A percentile compares a stretch with the other conserved stretches of the same genome.
These are phyloP conservation scores for Phytophthora colocasiae DNA, from an alignment of 352 stramenopile species.

Conservation along the genomic window DNA sequence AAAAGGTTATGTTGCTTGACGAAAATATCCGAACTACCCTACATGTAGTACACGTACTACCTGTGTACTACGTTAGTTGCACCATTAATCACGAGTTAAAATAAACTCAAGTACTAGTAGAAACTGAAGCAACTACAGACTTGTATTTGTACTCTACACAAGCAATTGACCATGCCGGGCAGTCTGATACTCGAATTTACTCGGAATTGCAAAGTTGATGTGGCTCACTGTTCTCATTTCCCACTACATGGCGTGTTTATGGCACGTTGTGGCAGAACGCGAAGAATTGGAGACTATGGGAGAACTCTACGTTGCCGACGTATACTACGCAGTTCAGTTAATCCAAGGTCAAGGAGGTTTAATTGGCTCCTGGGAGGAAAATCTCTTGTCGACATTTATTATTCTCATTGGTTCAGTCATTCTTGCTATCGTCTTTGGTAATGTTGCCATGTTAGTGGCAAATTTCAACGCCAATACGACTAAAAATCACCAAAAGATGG, in stretches of 20 bases:
- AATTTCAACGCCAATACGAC: slow-evolving; percentile 59
- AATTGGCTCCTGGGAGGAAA: slow-evolving; percentile 21
- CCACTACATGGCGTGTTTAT: slow-evolving; percentile 57
- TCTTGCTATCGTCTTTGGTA: slow-evolving; percentile 62
- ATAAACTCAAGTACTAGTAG: too few relatives aligned
- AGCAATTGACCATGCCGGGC: too few relatives aligned
- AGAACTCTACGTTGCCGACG: slow-evolving; percentile 46
- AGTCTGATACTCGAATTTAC: slow-evolving; percentile 31
- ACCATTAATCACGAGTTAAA: too few relatives aligned
- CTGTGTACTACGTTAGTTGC: too few relatives aligned
- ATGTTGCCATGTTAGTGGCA: slow-evolving; percentile 60
- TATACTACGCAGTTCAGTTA: slow-evolving; percentile 42
- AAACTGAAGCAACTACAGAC: too few relatives aligned
- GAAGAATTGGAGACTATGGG: background rate
- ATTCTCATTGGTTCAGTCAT: slow-evolving; percentile 54
- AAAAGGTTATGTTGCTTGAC: too few relatives aligned
- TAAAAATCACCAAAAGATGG: slow-evolving; percentile 73
- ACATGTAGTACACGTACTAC: too few relatives aligned
- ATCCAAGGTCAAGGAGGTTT: slow-evolving; percentile 57
- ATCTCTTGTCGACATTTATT: slow-evolving; percentile 40
- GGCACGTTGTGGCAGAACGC: slow-evolving; percentile 34
- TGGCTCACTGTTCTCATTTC: slow-evolving; percentile 44
- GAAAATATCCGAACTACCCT: too few relatives aligned
- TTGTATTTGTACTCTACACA: too few relatives aligned
- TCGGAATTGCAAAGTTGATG: slow-evolving; percentile 45